Percentiles rank a stretch among this genome's conserved stretches.
Evolutionary conservation across 1,284 basidiomycete species (phyloP).

Genomic region (Malassezia sympodialis): DNA sequence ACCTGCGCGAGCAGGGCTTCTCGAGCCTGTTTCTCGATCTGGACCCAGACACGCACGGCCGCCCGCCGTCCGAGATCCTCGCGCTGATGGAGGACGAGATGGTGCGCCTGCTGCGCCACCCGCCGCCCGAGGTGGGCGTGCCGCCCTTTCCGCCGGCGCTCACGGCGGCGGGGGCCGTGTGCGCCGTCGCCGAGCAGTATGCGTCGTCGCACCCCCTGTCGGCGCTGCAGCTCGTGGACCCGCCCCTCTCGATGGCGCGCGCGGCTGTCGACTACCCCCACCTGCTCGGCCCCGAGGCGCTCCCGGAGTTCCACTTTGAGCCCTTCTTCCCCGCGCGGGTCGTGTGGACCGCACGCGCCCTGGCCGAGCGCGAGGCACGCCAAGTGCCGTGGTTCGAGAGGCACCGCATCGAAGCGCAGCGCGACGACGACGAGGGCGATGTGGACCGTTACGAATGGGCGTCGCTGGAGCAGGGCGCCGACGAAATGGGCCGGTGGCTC

Average conservation of each 20-base stretch:
- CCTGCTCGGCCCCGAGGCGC: slow-evolving; percentile 14
- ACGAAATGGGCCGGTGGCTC: slow-evolving; percentile 27
- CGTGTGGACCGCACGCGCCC: slow-evolving; percentile 27
- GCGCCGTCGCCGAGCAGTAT: slow-evolving; percentile 34
- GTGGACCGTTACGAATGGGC: slow-evolving; percentile 31
- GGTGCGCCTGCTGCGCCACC: slow-evolving; percentile 16
- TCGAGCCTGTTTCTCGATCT: slow-evolving; percentile 29
- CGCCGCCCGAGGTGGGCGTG: slow-evolving; percentile 4
- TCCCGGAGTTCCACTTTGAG: slow-evolving; percentile 36
- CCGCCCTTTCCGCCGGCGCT: slow-evolving; percentile 36
- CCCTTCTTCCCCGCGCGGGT: slow-evolving; percentile 32
- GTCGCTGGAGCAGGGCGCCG: slow-evolving; percentile 23
- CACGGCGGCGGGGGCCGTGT: slow-evolving; percentile 21
- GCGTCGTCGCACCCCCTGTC: slow-evolving; percentile 37
- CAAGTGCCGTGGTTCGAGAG: slow-evolving; percentile 35
- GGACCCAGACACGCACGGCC: slow-evolving; percentile 18
- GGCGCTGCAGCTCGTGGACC: slow-evolving; percentile 34
- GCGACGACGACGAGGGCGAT: slow-evolving; percentile 31
- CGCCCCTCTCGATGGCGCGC: slow-evolving; percentile 26
- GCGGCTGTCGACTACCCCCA: slow-evolving; percentile 7
- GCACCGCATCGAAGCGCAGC: slow-evolving; percentile 36
- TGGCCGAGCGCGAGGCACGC: slow-evolving; percentile 20
- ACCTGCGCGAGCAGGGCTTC: slow-evolving; percentile 24
- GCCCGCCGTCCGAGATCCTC: neutral
- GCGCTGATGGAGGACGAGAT: slow-evolving; percentile 20